These are phyloP conservation scores for Thuidium tamariscinum DNA, from an alignment of 225 moss, liverwort and hornwort genomes.

Conservation along the genomic window DNA sequence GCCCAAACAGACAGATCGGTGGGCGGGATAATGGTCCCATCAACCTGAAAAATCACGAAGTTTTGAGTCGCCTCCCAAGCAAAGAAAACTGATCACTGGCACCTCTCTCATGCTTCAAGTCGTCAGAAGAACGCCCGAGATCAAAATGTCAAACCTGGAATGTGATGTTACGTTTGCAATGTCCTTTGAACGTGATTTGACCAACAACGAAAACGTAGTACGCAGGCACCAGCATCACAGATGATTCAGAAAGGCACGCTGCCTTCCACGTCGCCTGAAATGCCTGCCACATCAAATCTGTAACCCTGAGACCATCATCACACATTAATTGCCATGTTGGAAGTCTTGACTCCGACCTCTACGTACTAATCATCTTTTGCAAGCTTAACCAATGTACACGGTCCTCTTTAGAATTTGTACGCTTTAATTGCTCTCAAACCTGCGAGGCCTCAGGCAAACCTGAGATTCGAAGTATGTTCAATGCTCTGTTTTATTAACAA, in stretches of 20 bases:
- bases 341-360: background rate
- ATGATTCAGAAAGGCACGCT: constrained; percentile 17
- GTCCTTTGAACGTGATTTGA: constrained; percentile 49
- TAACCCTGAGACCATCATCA: background rate
- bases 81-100: background rate
- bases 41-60: constrained; percentile 9
- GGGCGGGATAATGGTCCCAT: constrained; percentile 29
- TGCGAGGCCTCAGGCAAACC: background rate
- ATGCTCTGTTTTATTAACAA: background rate
- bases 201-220: constrained; percentile 39
- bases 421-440: background rate
- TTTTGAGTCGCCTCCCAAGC: background rate
- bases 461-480: background rate
- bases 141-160: constrained; percentile 16
- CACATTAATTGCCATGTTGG: background rate
- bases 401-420: background rate
- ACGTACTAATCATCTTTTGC: background rate
- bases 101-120: background rate
- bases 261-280: constrained; percentile 40
- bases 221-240: constrained; percentile 29
- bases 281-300: constrained; percentile 17
- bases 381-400: background rate
- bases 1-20: constrained; percentile 20
- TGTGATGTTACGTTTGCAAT: constrained; percentile 22
- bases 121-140: background rate